phyloP scores from a whole-genome alignment of 768 basidiomycete species.

The Phaeolepiota aurea region DNA sequence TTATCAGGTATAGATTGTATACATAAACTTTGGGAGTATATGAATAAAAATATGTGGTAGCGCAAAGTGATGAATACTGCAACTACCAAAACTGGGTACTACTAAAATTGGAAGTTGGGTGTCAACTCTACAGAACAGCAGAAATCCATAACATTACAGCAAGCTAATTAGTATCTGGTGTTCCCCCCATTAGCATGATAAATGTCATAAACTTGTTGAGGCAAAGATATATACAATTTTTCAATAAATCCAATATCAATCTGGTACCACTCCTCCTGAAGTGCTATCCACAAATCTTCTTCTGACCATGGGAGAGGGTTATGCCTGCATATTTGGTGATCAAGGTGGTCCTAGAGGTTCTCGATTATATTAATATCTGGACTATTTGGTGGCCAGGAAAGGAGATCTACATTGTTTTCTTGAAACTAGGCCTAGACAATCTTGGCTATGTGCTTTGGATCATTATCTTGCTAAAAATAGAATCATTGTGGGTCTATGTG shows the following conservation, averaged over 20 bases:
- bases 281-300: conserved; percentile 15
- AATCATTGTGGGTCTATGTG: conserved; percentile 8
- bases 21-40: no score
- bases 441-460: conserved; percentile 26
- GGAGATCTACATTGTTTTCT: conserved; percentile 14
- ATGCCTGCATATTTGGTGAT: conserved; percentile 7
- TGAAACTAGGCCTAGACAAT: conserved; percentile 18
- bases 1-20: no score
- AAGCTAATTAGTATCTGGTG: conserved; percentile 9
- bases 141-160: not conserved
- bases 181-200: conserved; percentile 7
- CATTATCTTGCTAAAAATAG: conserved; percentile 27
- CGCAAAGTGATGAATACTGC: no score
- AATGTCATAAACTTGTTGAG: conserved; percentile 4
- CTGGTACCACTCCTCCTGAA: conserved; percentile 9
- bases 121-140: no score
- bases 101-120: no score
- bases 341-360: conserved; percentile 22
- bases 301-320: conserved; percentile 8
- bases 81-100: no score
- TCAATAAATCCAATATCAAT: conserved; percentile 6
- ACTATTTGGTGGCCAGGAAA: conserved; percentile 22
- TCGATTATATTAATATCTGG: conserved; percentile 28
- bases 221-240: conserved; percentile 7
- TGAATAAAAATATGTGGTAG: no score